Evolutionary conservation across 1,284 basidiomycete species (phyloP), one percentile per base, ranked within the genome.

Genomic region (Ustilago nuda): DNA sequence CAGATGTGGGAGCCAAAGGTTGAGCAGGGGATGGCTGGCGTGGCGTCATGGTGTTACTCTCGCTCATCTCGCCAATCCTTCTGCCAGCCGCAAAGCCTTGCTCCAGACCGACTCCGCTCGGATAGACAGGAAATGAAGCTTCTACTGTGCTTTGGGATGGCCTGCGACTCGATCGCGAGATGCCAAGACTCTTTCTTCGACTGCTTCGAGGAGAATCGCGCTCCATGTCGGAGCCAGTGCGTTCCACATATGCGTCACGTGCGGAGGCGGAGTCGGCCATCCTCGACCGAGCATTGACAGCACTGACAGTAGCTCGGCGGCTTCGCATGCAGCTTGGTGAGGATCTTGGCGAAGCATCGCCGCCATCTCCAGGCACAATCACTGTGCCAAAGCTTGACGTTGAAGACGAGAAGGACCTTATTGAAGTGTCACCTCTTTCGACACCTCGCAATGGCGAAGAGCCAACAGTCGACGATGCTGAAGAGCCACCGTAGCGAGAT

Each of bases 291-390:
- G 56, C 43, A 15, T 57, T 51, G 7, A 61, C 55, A 17, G 62
- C 46, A 23, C 62, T 63, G 37, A 74, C 63, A 8, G 72, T 74
- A 8, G 72, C 72, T 46, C 72, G 39, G 19, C 72, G 72, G 30
- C 33, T 74, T 12, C 72, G 61, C 35, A 37, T 27, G 27, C 69
- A 59, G 11, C 50, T 46, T 9, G 48, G 51, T 5, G 66, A 65
- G 1, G 71, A 64, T 39, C 57, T 54, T 9, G 66, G 71, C 27
- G 61, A 73, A 15, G 58, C 57, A 39, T 59, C 54, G 19, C 36
- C 32, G 4, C 4, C 37, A 7, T 59, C 61, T 4, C 53, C 55
- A 19, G 43, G 51, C 15, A 32, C 35, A 0, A 66, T 33, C 19
- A 64, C 57, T 11, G 61, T 68, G 52, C 61, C 43, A 36, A 62